Evolutionary conservation across 2,329 filamentous ascomycete genomes (phyloP).

Genomic region (Stachybotrys elegans): DNA sequence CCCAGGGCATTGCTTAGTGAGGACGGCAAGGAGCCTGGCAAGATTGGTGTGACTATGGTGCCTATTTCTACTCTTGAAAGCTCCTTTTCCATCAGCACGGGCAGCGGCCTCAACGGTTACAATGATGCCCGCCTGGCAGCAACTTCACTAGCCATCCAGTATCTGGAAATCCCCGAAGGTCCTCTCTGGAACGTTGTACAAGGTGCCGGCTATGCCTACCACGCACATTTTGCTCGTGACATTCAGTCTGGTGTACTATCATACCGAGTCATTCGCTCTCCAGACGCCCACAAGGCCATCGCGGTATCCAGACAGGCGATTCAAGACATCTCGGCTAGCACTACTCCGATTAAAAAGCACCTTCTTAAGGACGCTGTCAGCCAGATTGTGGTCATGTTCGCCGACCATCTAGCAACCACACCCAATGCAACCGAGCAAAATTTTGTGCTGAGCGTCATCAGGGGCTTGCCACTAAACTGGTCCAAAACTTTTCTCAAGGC

Average conservation of each 20-base stretch:
- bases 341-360: conserved; percentile 67
- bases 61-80: conserved; percentile 92
- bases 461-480: conserved; percentile 71
- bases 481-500: conserved; percentile 70
- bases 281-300: conserved; percentile 84
- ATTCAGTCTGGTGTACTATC: conserved; percentile 75
- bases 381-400: conserved; percentile 79
- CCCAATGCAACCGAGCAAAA: conserved; percentile 74
- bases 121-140: conserved; percentile 74
- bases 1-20: conserved; percentile 67
- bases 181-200: conserved; percentile 92
- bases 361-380: conserved; percentile 88
- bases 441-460: conserved; percentile 77
- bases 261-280: conserved; percentile 85
- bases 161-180: conserved; percentile 89
- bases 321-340: conserved; percentile 66
- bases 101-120: conserved; percentile 69
- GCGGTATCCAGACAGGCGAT: conserved; percentile 71
- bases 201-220: conserved; percentile 90
- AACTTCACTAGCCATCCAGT: conserved; percentile 81
- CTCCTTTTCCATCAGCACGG: conserved; percentile 76
- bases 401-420: conserved; percentile 85
- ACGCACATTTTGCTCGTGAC: conserved; percentile 72
- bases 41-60: conserved; percentile 69
- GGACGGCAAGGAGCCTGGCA: conserved; percentile 70